Conservation (phyloP, 2,329 filamentous ascomycete species). For the Cytospora piceae region DNA sequence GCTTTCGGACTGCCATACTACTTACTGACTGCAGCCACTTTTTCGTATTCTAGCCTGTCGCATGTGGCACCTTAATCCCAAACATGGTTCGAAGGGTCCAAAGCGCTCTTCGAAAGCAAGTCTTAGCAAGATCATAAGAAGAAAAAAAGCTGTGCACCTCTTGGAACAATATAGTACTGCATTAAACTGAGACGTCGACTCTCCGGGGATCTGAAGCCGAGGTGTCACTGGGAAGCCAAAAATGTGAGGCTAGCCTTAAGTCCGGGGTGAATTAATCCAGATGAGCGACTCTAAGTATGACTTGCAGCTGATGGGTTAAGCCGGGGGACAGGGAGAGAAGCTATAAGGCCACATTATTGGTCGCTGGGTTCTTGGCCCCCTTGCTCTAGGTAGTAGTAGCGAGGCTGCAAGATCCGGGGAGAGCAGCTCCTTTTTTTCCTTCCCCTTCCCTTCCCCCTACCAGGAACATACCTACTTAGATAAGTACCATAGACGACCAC, state of each 20-base stretch:
- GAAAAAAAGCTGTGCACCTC: background rate
- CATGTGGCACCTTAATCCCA: background rate
- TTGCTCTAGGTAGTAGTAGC: background rate
- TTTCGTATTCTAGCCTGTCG: background rate
- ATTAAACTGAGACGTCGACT: background rate
- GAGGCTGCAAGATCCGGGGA: background rate
- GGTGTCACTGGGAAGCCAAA: background rate
- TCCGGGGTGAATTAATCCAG: conserved; percentile 1
- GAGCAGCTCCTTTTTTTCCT: too few species aligned
- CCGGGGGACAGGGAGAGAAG: conserved; percentile 10
- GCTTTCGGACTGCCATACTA: conserved; percentile 6
- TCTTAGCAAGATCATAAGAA: background rate
- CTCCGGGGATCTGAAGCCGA: background rate
- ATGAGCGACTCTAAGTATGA: conserved; percentile 18
- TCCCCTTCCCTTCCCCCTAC: too few species aligned
- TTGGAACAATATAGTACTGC: background rate
- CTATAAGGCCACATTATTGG: conserved; percentile 10
- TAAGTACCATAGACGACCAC: background rate
- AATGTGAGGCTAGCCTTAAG: conserved; percentile 13
- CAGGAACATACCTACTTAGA: background rate
- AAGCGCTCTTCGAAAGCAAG: background rate
- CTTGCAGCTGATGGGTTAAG: conserved; percentile 23
- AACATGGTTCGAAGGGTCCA: background rate
- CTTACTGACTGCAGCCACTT: background rate
- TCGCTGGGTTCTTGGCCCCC: conserved; percentile 1